A percentile compares a stretch with the other conserved stretches of the same genome.
Evolutionary conservation across 1,284 basidiomycete species (phyloP).

Genomic region (Termitomyces sp.): DNA sequence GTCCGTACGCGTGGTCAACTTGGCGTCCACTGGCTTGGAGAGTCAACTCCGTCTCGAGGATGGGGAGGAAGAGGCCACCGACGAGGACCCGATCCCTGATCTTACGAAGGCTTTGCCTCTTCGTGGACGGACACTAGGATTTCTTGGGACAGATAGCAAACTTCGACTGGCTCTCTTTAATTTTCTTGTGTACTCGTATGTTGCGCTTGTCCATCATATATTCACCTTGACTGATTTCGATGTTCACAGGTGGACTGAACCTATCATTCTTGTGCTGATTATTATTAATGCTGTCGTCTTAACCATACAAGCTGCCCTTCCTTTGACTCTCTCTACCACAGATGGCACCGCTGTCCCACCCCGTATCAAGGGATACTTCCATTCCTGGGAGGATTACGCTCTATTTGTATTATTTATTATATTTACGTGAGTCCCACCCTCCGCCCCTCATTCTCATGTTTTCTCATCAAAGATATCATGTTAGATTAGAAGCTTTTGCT

Average conservation of each 20-base stretch:
- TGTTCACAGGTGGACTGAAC: constrained; percentile 78
- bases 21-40: constrained; percentile 61
- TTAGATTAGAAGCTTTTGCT: constrained; percentile 80
- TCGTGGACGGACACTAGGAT: constrained; percentile 77
- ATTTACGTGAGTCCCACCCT: constrained; percentile 71
- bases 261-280: constrained; percentile 79
- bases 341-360: constrained; percentile 41
- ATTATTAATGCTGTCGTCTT: constrained; percentile 81
- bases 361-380: constrained; percentile 71
- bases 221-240: neutral
- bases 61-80: constrained; percentile 26
- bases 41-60: constrained; percentile 54
- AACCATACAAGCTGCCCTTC: constrained; percentile 71
- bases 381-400: constrained; percentile 82
- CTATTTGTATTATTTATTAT: constrained; percentile 80
- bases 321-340: constrained; percentile 43
- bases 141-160: constrained; percentile 66
- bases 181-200: constrained; percentile 67
- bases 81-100: constrained; percentile 36
- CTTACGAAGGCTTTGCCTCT: constrained; percentile 47
- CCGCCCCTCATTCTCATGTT: neutral
- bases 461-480: constrained; percentile 5
- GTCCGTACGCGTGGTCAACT: constrained; percentile 80
- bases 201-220: constrained; percentile 11
- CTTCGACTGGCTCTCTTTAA: constrained; percentile 61